Percentiles rank a stretch among this genome's conserved stretches.
Evolutionary conservation across 352 stramenopile species (phyloP).

Genomic region (Globisporangium cystogenes): DNA sequence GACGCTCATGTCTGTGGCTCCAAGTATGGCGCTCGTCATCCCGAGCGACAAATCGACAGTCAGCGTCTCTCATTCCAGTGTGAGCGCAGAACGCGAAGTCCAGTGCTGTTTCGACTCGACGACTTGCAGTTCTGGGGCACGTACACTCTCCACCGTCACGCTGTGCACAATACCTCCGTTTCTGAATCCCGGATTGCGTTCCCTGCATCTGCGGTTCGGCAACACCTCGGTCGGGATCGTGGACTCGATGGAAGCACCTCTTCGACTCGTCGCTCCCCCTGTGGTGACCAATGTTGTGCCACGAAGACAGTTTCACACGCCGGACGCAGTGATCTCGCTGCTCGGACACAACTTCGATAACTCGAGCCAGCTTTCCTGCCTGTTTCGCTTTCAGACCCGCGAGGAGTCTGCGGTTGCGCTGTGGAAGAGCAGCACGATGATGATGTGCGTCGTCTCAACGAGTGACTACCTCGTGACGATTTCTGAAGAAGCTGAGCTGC

Average conservation of each 20-base stretch:
- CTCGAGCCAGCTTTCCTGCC: conserved; percentile 15
- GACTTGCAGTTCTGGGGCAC: conserved; percentile 13
- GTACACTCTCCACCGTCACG: conserved; percentile 12
- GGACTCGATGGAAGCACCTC: conserved; percentile 26
- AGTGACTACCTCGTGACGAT: not conserved
- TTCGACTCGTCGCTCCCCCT: conserved; percentile 16
- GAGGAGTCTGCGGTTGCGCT: conserved; percentile 11
- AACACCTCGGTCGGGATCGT: conserved; percentile 9
- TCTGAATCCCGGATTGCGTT: conserved; percentile 5
- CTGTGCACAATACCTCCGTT: conserved; percentile 18
- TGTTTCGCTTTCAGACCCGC: conserved; percentile 16
- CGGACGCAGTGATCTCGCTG: conserved; percentile 16
- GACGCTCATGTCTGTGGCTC: conserved; percentile 15
- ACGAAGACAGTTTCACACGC: conserved; percentile 7
- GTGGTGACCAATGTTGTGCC: conserved; percentile 23
- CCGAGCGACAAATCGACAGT: conserved; percentile 11
- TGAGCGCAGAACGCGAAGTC: conserved; percentile 7
- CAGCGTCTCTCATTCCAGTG: conserved; percentile 11
- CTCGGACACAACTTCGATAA: conserved; percentile 19
- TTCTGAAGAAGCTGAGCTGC: conserved; percentile 12
- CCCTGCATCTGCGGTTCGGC: conserved; percentile 20
- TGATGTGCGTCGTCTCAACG: conserved; percentile 15
- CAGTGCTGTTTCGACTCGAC: conserved; percentile 26
- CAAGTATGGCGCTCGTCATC: conserved; percentile 12
- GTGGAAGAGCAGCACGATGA: conserved; percentile 17